Base-by-base conservation (phyloP, 768 basidiomycete species). In the Lentinula sp. region DNA sequence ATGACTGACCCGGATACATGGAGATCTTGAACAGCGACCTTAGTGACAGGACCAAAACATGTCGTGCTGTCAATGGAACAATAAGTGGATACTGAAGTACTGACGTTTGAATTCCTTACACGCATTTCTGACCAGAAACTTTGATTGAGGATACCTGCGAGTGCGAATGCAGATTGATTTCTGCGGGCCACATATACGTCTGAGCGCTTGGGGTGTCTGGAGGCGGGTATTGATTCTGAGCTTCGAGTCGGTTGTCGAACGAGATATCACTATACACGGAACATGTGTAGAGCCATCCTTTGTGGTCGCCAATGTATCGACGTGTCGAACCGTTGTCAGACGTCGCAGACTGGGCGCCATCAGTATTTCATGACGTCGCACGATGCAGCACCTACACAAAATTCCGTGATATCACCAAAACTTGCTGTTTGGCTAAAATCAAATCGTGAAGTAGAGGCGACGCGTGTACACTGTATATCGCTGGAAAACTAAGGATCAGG, bases 41-140 rank as follows among this genome's bases (percentile, higher is more conserved):
- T 81, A 36, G 79, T 78, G 4, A 74, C 69, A 41, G 83, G 76
- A 20, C 85, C 85, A 62, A 84, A 79, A 49, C 82, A 81, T 4
- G 85, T 83, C 1, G 84, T 81, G 45, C 85, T 87, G 28, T 28
- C 28, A 28, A 28, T 28, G 28, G 28, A 28, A 28, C 28, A 28
- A 28, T 28, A 28, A 28, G 28, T 28, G 28, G 28, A 28, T 28
- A 28, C 28, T 3, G 28, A 28, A 28, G 2, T 28, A 28, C 28
- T 28, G 28, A 28, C 28, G 28, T 2, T 32, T n/a, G 59, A 53
- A 63, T 36, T 46, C 63, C 81, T 58, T 68, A 85, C 85, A 84
- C 71, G 73, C 81, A 81, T 65, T 69, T 69, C 23, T 76, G 66
- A n/a, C 75, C 78, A 52, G 79, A 81, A 23, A 76, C 66, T 28